Conservation (phyloP, 2,329 filamentous ascomycete species). For the Allantophomopsis lycopodina region DNA sequence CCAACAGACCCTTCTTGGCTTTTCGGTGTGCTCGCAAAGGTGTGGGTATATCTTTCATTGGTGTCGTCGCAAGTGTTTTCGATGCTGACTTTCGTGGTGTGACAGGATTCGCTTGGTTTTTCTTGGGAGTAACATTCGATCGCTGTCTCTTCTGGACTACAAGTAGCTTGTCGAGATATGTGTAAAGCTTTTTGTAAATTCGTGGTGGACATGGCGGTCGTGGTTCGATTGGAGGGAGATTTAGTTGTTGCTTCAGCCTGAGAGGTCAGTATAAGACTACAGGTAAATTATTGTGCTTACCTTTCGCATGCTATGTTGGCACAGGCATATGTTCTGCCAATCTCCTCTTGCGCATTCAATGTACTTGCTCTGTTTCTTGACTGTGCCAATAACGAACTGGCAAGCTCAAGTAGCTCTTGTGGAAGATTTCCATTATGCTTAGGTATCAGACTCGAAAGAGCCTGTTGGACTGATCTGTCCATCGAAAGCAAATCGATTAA, state of each 20-base stretch:
- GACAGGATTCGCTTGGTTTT: conserved; percentile 7
- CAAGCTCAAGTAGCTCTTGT: conserved; percentile 54
- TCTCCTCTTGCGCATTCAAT: conserved; percentile 75
- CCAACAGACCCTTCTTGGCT: not conserved
- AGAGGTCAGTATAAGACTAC: conserved; percentile 8
- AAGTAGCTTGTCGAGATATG: conserved; percentile 64
- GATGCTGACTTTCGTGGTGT: conserved; percentile 1
- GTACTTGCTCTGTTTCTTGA: conserved; percentile 65
- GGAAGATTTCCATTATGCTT: conserved; percentile 56
- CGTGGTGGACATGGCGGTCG: conserved; percentile 66
- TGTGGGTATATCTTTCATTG: not conserved
- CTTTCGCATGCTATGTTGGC: conserved; percentile 83
- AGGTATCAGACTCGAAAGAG: conserved; percentile 60
- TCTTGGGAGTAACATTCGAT: conserved; percentile 4
- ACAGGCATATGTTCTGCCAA: conserved; percentile 73
- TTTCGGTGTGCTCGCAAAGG: not conserved
- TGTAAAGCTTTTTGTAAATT: conserved; percentile 74
- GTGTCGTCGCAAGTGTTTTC: not conserved
- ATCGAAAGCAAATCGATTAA: conserved; percentile 27
- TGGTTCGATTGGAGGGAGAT: conserved; percentile 64
- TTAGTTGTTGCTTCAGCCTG: conserved; percentile 62
- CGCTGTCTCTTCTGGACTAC: conserved; percentile 21
- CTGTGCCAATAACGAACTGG: conserved; percentile 63
- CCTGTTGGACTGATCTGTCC: conserved; percentile 63
- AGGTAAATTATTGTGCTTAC: conserved; percentile 24